These are phyloP conservation scores for Eucalyptus marginata DNA, from an alignment of 345 rosid species.

Conservation along the genomic window DNA sequence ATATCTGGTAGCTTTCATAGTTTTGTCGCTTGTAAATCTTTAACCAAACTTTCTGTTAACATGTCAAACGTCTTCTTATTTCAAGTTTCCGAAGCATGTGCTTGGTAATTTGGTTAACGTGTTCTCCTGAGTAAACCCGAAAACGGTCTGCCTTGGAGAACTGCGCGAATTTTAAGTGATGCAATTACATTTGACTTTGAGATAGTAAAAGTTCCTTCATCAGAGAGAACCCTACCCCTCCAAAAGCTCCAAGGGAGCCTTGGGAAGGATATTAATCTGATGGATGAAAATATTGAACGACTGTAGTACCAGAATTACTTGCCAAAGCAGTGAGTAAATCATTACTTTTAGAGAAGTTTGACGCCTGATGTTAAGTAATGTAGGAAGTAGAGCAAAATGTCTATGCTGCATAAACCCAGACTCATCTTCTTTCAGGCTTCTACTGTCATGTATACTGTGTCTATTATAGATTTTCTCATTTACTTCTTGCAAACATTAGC, in stretches of 20 bases:
- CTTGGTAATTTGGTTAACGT: neutral
- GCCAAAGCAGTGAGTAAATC: neutral
- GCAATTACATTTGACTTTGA: neutral
- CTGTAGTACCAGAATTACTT: neutral
- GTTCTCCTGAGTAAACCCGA: neutral
- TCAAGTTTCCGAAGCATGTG: neutral
- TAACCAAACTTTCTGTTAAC: neutral
- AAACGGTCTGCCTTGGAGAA: neutral
- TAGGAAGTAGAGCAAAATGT: neutral
- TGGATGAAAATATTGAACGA: neutral
- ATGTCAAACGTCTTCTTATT: neutral
- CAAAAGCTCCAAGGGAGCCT: neutral
- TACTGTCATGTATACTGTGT: fast-evolving
- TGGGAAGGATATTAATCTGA: fast-evolving
- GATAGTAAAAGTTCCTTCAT: neutral
- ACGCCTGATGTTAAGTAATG: fast-evolving
- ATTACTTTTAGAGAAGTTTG: neutral
- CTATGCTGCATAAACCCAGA: neutral
- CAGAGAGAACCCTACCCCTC: fast-evolving
- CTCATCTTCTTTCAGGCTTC: neutral
- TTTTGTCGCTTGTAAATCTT: neutral
- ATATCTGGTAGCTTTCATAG: neutral
- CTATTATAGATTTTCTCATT: neutral
- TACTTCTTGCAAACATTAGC: neutral
- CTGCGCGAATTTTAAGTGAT: fast-evolving